phyloP scores from a whole-genome alignment of 352 stramenopile genomes.

The Pythium utonaiense region DNA sequence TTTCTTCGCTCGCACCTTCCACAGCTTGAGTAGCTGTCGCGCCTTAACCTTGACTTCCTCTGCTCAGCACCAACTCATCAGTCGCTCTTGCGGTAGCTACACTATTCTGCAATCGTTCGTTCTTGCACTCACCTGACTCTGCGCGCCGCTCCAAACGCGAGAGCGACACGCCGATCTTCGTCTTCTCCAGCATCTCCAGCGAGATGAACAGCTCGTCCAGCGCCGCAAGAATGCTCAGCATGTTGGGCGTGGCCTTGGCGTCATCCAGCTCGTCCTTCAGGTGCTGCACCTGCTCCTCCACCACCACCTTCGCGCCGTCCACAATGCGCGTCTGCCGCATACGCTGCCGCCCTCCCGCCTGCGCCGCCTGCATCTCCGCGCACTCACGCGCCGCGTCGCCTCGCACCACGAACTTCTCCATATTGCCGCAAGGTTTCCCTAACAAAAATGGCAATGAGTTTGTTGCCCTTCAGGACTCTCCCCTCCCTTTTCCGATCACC shows the following conservation, averaged over 20 bases:
- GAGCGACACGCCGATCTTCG: slow-evolving; percentile 37
- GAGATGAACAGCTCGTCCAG: slow-evolving; percentile 73
- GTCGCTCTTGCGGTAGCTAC: background rate
- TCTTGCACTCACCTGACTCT: slow-evolving; percentile 23
- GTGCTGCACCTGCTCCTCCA: slow-evolving; percentile 57
- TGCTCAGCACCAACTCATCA: background rate
- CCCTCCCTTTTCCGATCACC: background rate
- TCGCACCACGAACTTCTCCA: slow-evolving; percentile 66
- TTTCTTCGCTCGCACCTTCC: slow-evolving; percentile 68
- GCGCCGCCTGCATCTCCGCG: slow-evolving; percentile 14
- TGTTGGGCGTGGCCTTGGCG: slow-evolving; percentile 39
- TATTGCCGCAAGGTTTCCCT: slow-evolving; percentile 14
- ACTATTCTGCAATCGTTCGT: no score
- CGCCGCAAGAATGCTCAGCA: slow-evolving; percentile 43
- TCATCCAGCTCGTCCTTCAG: slow-evolving; percentile 68
- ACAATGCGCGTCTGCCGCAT: slow-evolving; percentile 64
- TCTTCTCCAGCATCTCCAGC: slow-evolving; percentile 83
- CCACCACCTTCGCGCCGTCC: slow-evolving; percentile 65
- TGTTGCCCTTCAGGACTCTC: background rate
- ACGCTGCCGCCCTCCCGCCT: slow-evolving; percentile 25
- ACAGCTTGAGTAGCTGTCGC: slow-evolving; percentile 45
- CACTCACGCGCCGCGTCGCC: slow-evolving; percentile 34
- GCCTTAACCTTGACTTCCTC: slow-evolving; percentile 40
- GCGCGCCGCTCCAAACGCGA: slow-evolving; percentile 34
- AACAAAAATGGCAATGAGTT: no score